These are phyloP conservation scores for Stygiomarasmius scandens DNA, from an alignment of 1,284 basidiomycete genomes.

Conservation along the genomic window DNA sequence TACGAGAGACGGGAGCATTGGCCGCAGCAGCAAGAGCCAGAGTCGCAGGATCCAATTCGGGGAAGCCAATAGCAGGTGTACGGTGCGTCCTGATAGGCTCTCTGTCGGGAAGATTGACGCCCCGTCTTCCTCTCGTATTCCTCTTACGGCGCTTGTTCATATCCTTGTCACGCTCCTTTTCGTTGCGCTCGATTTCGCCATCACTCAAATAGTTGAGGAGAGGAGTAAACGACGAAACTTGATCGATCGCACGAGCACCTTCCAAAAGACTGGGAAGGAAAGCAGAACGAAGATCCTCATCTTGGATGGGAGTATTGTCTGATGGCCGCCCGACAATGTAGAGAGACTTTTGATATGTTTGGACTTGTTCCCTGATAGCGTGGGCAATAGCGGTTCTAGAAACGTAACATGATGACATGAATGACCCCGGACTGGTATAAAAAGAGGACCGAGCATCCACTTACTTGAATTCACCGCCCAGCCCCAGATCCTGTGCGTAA, in stretches of 20 bases:
- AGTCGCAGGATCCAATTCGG: slow-evolving; percentile 71
- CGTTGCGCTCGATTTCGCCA: slow-evolving; percentile 85
- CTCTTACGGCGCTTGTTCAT: slow-evolving; percentile 83
- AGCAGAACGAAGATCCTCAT: slow-evolving; percentile 90
- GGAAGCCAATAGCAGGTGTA: slow-evolving; percentile 83
- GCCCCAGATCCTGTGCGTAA: slow-evolving; percentile 87
- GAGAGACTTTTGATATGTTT: slow-evolving; percentile 89
- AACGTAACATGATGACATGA: slow-evolving; percentile 1
- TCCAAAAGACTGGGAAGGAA: slow-evolving; percentile 83
- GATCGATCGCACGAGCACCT: slow-evolving; percentile 71
- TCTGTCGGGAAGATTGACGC: slow-evolving; percentile 90
- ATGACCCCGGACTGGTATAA: not conserved
- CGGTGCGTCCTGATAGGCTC: slow-evolving; percentile 92
- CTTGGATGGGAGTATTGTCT: slow-evolving; percentile 78
- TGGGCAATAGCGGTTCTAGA: slow-evolving; percentile 93
- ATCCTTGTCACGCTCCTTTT: slow-evolving; percentile 94
- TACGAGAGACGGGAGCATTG: slow-evolving; percentile 67
- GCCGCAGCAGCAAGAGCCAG: slow-evolving; percentile 65
- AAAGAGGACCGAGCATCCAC: slow-evolving; percentile 27
- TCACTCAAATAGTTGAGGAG: slow-evolving; percentile 88
- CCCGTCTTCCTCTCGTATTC: slow-evolving; percentile 86
- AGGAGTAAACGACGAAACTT: slow-evolving; percentile 84
- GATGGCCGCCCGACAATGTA: slow-evolving; percentile 89
- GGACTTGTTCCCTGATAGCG: slow-evolving; percentile 94
- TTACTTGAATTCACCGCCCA: slow-evolving; percentile 91